Conservation (phyloP, 306 rosid species). For the Fragaria iinumae region DNA sequence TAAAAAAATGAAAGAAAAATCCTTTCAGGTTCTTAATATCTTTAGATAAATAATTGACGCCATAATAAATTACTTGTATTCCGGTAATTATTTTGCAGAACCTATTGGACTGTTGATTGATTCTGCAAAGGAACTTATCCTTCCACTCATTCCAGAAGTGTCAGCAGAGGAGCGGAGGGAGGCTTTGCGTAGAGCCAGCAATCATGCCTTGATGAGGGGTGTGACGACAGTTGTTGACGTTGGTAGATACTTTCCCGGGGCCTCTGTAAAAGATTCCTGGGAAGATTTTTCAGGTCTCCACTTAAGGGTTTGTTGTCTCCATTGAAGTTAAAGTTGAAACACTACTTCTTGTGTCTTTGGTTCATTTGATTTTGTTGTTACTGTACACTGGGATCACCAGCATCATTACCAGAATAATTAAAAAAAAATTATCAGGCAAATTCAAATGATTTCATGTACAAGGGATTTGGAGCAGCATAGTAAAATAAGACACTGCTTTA, state of each 20-base stretch:
- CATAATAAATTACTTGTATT: constrained; percentile 8
- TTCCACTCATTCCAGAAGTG: constrained; percentile 54
- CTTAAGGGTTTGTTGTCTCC: constrained; percentile 19
- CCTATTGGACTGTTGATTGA: constrained; percentile 80
- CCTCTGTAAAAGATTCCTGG: constrained; percentile 59
- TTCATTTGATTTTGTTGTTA: background rate
- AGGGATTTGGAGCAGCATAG: background rate
- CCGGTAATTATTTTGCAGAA: constrained; percentile 43
- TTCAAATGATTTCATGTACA: background rate
- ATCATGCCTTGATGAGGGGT: constrained; percentile 58
- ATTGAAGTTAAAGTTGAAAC: constrained; percentile 7
- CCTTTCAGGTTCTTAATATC: background rate
- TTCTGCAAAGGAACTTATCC: constrained; percentile 55
- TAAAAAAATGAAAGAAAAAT: background rate
- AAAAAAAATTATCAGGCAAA: background rate
- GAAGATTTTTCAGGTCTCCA: constrained; percentile 78
- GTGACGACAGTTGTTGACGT: constrained; percentile 88
- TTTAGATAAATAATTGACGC: constrained; percentile 11
- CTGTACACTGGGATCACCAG: background rate
- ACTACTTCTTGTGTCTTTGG: background rate
- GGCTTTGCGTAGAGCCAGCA: constrained; percentile 72
- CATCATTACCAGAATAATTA: background rate
- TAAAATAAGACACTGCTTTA: background rate
- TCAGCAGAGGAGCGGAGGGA: constrained; percentile 74
- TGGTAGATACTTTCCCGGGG: constrained; percentile 78